These are phyloP conservation scores for Neohortaea acidophila DNA, from an alignment of 495 filamentous ascomycete genomes.

Conservation along the genomic window DNA sequence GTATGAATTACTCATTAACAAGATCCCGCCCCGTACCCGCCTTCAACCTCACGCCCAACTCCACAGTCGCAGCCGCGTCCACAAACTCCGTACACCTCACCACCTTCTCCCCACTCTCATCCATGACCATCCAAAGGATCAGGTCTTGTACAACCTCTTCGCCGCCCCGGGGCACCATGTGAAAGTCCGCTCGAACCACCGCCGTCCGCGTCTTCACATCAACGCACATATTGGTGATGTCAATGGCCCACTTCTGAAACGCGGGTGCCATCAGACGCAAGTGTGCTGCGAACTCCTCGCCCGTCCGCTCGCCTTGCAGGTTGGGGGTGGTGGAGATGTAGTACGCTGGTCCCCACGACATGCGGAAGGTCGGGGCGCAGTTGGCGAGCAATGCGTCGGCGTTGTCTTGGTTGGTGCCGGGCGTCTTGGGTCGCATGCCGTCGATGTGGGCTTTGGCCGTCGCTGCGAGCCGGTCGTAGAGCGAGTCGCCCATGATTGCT, in stretches of 20 bases:
- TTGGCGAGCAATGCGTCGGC: conserved; percentile 2
- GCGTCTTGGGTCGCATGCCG: conserved; percentile 2
- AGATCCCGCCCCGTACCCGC: background rate
- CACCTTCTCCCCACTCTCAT: conserved; percentile 24
- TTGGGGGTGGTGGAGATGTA: conserved; percentile 9
- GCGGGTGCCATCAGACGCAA: conserved; percentile 4
- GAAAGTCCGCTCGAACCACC: conserved; percentile 12
- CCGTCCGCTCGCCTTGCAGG: conserved; percentile 1
- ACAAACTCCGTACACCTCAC: conserved; percentile 24
- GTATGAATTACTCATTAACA: no score
- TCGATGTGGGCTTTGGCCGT: conserved; percentile 9
- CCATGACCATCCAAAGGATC: conserved; percentile 16
- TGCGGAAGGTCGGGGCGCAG: conserved; percentile 1
- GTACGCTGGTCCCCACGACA: conserved; percentile 16
- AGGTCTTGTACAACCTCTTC: conserved; percentile 19
- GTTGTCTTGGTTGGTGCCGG: conserved; percentile 9
- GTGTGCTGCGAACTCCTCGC: conserved; percentile 12
- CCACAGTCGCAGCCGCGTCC: conserved; percentile 16
- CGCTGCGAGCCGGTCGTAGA: conserved; percentile 8
- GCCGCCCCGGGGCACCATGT: conserved; percentile 10
- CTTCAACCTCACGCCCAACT: background rate
- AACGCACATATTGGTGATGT: conserved; percentile 9
- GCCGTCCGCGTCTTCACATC: conserved; percentile 15
- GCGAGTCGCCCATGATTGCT: conserved; percentile 1
- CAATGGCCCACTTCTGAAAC: conserved; percentile 12